phyloP scores from a whole-genome alignment of 306 rosid species.

The Begonia masoniana region DNA sequence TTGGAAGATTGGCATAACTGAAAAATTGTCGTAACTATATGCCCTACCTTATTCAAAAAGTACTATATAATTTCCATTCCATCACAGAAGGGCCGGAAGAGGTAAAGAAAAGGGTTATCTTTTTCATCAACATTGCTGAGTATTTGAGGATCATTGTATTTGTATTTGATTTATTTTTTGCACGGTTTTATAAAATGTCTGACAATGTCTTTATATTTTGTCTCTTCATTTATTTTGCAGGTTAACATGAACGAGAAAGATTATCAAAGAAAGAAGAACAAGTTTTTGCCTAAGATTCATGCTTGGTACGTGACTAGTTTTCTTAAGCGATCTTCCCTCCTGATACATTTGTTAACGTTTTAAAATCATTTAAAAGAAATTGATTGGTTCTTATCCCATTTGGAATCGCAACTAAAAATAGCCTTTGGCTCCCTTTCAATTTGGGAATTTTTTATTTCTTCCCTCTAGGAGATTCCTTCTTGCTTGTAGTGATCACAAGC shows the following conservation, averaged over 20 bases:
- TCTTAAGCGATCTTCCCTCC: conserved; percentile 1
- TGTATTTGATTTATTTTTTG: background rate
- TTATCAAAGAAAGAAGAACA: conserved; percentile 93
- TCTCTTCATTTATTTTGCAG: conserved; percentile 30
- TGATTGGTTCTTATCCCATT: background rate
- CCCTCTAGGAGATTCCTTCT: background rate
- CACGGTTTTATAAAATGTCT: background rate
- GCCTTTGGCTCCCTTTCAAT: background rate
- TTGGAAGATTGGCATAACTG: too few relatives aligned
- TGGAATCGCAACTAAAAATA: background rate
- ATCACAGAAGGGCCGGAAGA: background rate
- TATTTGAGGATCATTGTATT: background rate
- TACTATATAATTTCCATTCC: background rate
- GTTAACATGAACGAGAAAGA: conserved; percentile 97
- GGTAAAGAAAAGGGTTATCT: background rate
- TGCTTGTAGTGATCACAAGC: conserved; percentile 6
- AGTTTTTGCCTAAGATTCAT: conserved; percentile 94
- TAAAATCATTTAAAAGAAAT: background rate
- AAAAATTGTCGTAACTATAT: too few relatives aligned
- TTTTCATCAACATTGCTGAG: background rate
- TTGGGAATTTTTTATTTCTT: too few relatives aligned
- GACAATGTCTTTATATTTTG: background rate
- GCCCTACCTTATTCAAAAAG: too few relatives aligned
- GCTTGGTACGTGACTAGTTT: conserved; percentile 49
- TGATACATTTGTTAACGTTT: conserved; percentile 3